These are phyloP conservation scores for Cerrena zonata DNA, from an alignment of 1,284 basidiomycete genomes.

Conservation along the genomic window DNA sequence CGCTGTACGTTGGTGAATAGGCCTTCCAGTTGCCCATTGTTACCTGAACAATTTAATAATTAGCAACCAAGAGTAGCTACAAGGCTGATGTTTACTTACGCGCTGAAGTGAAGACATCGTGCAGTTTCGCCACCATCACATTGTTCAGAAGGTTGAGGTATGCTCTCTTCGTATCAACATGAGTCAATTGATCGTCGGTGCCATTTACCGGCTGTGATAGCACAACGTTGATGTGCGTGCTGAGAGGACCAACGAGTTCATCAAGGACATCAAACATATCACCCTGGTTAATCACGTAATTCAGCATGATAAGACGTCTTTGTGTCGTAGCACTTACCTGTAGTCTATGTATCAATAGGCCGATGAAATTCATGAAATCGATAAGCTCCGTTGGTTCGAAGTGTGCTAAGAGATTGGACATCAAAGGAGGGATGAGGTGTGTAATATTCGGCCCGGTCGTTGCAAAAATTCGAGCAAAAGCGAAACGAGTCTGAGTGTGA, in stretches of 20 bases:
- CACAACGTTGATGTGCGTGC: constrained; percentile 76
- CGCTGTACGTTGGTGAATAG: constrained; percentile 72
- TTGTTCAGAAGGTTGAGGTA: constrained; percentile 83
- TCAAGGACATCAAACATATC: constrained; percentile 84
- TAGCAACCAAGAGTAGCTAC: neutral
- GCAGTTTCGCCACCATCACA: constrained; percentile 77
- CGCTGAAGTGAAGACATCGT: constrained; percentile 81
- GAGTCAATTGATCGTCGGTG: constrained; percentile 84
- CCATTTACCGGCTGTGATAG: constrained; percentile 81
- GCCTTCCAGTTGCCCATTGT: constrained; percentile 70
- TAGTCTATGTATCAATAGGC: constrained; percentile 85
- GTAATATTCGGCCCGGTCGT: constrained; percentile 83
- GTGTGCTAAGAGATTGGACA: constrained; percentile 83
- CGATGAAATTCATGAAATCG: constrained; percentile 94
- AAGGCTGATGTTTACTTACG: constrained; percentile 50
- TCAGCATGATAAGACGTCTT: neutral
- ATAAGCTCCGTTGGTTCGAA: constrained; percentile 90
- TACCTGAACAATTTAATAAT: constrained; percentile 44
- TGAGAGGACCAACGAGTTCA: constrained; percentile 83
- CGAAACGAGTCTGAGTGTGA: constrained; percentile 73
- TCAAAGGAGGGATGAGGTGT: constrained; percentile 78
- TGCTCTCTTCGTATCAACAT: constrained; percentile 84
- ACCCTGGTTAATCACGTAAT: too few species aligned
- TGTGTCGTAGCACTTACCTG: too few species aligned
- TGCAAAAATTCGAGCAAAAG: constrained; percentile 89